Conservation (phyloP, 768 basidiomycete genomes). For the Dentipellis fragilis region DNA sequence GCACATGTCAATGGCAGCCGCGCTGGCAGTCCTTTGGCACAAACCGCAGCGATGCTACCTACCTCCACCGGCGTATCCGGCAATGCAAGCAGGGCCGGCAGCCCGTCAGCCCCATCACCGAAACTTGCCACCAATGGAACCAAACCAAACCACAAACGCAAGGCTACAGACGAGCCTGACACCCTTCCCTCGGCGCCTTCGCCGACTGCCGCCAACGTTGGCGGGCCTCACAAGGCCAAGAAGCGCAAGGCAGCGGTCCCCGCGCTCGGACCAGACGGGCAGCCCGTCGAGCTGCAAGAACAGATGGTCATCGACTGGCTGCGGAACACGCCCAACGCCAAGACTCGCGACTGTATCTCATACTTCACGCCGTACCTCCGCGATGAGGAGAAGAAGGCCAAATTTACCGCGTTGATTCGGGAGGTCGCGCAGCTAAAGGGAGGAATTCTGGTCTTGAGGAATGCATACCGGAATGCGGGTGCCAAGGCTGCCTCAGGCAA, state of each 20-base stretch:
- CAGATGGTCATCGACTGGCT: slow-evolving; percentile 69
- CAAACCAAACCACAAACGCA: slow-evolving; percentile 41
- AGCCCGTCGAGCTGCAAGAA: slow-evolving; percentile 52
- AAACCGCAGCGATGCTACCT: slow-evolving; percentile 20
- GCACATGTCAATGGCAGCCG: slow-evolving; percentile 32
- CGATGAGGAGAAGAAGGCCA: slow-evolving; percentile 56
- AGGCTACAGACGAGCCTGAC: slow-evolving; percentile 33
- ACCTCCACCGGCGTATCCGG: slow-evolving; percentile 21
- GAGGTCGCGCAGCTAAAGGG: slow-evolving; percentile 67
- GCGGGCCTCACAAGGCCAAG: slow-evolving; percentile 36
- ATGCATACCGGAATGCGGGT: slow-evolving; percentile 10
- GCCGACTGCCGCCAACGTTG: slow-evolving; percentile 10
- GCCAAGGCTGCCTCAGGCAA: neutral
- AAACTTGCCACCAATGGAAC: slow-evolving; percentile 17
- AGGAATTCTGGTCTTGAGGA: slow-evolving; percentile 44
- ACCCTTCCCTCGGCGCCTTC: slow-evolving; percentile 3
- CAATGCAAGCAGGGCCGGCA: slow-evolving; percentile 35
- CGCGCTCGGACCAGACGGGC: slow-evolving; percentile 22
- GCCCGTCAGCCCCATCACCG: slow-evolving; percentile 24
- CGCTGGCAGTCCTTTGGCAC: slow-evolving; percentile 46
- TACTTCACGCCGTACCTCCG: slow-evolving; percentile 71
- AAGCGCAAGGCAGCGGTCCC: slow-evolving; percentile 36
- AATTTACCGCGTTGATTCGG: slow-evolving; percentile 72
- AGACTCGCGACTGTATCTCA: slow-evolving; percentile 71
- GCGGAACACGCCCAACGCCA: slow-evolving; percentile 54